Conservation (phyloP, 1,284 basidiomycete genomes). For the Ganoderma sinense region DNA sequence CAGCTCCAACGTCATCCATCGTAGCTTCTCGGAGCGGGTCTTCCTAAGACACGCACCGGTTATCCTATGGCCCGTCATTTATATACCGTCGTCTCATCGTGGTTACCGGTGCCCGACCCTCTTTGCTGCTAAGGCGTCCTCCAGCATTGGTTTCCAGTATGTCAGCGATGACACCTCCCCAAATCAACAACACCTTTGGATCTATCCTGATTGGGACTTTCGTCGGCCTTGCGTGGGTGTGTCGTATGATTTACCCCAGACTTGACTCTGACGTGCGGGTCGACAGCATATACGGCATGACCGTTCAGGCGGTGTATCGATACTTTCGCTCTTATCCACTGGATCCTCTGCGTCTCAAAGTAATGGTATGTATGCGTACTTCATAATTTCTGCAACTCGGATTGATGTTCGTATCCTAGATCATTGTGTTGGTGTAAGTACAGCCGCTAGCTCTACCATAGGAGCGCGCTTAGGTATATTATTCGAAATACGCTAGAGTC, state of each 20-base stretch:
- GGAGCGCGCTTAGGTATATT: neutral
- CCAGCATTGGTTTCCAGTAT: neutral
- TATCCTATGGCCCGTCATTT: neutral
- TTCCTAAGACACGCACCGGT: neutral
- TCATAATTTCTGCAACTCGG: neutral
- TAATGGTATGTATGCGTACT: neutral
- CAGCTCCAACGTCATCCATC: no score
- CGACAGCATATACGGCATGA: neutral
- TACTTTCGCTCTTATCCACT: neutral
- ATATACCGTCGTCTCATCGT: neutral
- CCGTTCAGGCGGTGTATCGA: neutral
- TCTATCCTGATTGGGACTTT: neutral
- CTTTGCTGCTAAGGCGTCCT: neutral
- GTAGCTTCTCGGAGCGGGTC: neutral
- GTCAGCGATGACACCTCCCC: neutral
- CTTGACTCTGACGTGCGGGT: neutral
- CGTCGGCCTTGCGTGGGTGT: neutral
- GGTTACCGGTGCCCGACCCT: neutral
- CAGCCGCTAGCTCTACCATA: neutral
- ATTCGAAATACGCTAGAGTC: neutral
- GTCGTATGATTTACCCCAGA: no score
- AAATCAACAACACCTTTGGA: neutral
- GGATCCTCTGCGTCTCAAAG: neutral
- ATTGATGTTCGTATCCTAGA: neutral
- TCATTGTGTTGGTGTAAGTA: neutral